These are phyloP conservation scores for Beauveria sp. DNA, from an alignment of 2,329 filamentous ascomycete species.

Conservation along the genomic window DNA sequence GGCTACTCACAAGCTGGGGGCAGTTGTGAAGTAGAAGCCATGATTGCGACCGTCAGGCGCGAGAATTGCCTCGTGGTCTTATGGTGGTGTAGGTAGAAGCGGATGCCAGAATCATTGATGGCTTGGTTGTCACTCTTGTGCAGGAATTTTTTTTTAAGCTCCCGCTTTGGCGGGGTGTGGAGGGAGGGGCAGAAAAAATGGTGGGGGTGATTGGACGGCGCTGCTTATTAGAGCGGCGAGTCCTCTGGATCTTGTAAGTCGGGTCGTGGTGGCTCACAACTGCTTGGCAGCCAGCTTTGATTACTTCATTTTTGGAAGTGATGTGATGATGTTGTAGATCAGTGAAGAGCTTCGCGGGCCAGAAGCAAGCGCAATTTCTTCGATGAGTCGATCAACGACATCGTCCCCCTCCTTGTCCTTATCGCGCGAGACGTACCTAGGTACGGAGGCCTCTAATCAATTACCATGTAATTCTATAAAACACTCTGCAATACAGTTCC, in stretches of 20 bases:
- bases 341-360: too few species aligned
- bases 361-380: too few species aligned
- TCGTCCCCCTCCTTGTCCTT: too few species aligned
- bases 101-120: background rate
- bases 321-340: too few species aligned
- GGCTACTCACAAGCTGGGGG: slow-evolving; percentile 14
- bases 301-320: background rate
- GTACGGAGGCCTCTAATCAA: too few species aligned
- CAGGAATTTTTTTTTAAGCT: background rate
- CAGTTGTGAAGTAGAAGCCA: slow-evolving; percentile 10
- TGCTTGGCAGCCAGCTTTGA: background rate
- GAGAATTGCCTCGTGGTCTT: slow-evolving; percentile 1
- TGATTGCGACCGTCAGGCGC: slow-evolving; percentile 8
- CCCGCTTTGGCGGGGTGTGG: slow-evolving; percentile 12
- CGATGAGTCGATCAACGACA: too few species aligned
- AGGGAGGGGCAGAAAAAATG: slow-evolving; percentile 13
- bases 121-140: slow-evolving; percentile 6
- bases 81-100: background rate
- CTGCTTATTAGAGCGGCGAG: background rate
- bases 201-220: slow-evolving; percentile 2
- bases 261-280: background rate
- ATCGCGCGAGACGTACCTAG: too few species aligned
- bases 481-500: too few species aligned
- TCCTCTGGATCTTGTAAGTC: background rate
- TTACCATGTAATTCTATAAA: too few species aligned